phyloP scores from a whole-genome alignment of 2,329 filamentous ascomycete genomes.

The Triangularia verruculosa region DNA sequence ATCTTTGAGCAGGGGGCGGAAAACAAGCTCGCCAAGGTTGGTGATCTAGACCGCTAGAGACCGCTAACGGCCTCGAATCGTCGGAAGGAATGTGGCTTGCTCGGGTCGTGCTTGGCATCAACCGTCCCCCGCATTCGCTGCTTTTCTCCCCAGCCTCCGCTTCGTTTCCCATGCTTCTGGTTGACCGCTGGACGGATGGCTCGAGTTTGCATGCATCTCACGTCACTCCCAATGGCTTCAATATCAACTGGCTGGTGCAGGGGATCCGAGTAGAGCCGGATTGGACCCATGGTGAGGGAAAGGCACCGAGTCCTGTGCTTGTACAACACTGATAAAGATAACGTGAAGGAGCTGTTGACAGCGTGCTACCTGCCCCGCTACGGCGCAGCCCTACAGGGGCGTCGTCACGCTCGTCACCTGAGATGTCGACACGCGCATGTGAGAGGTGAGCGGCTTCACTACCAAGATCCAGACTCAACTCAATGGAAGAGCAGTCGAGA shows the following conservation, averaged over 20 bases:
- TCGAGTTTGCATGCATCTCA: neutral
- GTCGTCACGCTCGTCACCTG: neutral
- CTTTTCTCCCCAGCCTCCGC: neutral
- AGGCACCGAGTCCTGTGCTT: neutral
- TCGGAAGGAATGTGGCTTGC: slow-evolving; percentile 9
- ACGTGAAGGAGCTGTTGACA: too few species aligned
- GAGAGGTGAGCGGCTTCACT: neutral
- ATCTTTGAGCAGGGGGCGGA: too few species aligned
- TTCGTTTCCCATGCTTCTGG: neutral
- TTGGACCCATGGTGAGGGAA: neutral
- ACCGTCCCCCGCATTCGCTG: neutral
- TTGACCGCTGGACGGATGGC: neutral
- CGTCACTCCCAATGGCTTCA: neutral
- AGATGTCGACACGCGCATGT: neutral
- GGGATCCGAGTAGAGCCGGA: neutral
- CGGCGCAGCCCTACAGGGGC: neutral
- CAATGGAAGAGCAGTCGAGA: neutral
- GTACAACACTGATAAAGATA: too few species aligned
- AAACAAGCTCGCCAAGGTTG: neutral
- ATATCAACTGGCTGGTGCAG: neutral
- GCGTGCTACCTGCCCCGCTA: neutral
- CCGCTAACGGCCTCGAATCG: neutral
- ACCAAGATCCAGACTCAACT: neutral
- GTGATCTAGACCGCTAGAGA: slow-evolving; percentile 3
- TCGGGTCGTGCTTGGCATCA: neutral